Base-by-base conservation (phyloP, 2,329 filamentous ascomycete genomes). In the Penicillium nordicum region DNA sequence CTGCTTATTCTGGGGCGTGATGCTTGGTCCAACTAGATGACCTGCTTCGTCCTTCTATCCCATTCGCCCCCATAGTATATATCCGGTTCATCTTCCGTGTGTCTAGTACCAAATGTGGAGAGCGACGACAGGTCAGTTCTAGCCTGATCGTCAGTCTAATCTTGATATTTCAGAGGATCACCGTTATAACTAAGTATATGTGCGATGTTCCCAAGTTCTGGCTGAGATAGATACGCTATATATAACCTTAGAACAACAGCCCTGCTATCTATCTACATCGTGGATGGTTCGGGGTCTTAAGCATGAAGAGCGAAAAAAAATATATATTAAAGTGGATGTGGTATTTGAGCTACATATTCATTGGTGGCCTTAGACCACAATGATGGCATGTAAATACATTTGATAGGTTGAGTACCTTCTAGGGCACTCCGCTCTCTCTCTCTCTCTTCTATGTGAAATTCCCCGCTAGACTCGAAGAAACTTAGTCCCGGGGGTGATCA, bases 341-440 rank as follows among this genome's bases (percentile, higher is more conserved):
- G 6, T 16, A 36, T 30, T 38, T 27, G n/a, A 30, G n/a, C 14
- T 42, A 32, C 30, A 32, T 32, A 30, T 23, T 42, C 27, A 50
- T 50, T 50, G 47, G 47, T 49, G 36, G 47, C n/a, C 18, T 41
- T 23, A 14, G 21, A 18, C 18, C 43, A 49, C 34, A 18, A 11
- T n/a, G 7, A 16, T 25, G 32, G 37, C 14, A n/a, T 32, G 29
- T 27, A 27, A n/a, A 12, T 18, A 27, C 29, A n/a, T 44, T 51
- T 51, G 49, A 51, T 51, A 51, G 49, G 49, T 43, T 11, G 48
- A 50, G 18, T 43, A 9, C 6, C 11, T 18, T n/a, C 29, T 45
- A 36, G 29, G 8, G 14, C 36, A 10, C 49, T 51, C 49, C 49
- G 49, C 49, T 51, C 38, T 44, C 29, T 30, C 49, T 51, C 38